phyloP scores from a whole-genome alignment of 176 grass and related monocot species.

The Bonia amplexicaulis region DNA sequence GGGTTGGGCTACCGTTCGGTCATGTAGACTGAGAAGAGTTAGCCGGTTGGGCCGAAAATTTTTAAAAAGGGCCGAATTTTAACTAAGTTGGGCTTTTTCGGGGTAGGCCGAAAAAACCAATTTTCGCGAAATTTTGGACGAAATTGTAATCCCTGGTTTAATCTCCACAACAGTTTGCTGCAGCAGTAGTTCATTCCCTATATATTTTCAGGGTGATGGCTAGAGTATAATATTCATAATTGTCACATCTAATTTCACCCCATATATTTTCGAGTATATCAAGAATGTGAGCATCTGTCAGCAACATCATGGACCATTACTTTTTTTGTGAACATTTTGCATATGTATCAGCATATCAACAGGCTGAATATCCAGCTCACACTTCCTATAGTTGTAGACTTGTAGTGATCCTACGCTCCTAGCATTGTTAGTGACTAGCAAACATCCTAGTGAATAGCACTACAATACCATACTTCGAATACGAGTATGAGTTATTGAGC shows the following conservation, averaged over 20 bases:
- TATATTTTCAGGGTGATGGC: neutral
- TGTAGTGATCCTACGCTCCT: neutral
- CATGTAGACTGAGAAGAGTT: too few relatives aligned
- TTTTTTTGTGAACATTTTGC: neutral
- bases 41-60: too few relatives aligned
- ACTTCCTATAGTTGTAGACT: neutral
- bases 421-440: neutral
- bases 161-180: neutral
- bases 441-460: neutral
- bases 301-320: neutral
- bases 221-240: neutral
- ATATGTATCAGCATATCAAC: neutral
- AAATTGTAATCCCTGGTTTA: neutral
- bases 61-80: too few relatives aligned
- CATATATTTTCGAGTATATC: neutral
- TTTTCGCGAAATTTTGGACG: too few relatives aligned
- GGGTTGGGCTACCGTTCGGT: too few relatives aligned
- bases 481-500: neutral
- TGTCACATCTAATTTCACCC: neutral
- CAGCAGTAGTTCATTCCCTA: neutral
- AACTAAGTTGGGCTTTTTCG: too few relatives aligned
- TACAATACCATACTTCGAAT: neutral
- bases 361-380: neutral
- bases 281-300: constrained; percentile 14
- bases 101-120: too few relatives aligned